Conservation (phyloP, 208 protist species). For the Trypanosoma vivax region DNA sequence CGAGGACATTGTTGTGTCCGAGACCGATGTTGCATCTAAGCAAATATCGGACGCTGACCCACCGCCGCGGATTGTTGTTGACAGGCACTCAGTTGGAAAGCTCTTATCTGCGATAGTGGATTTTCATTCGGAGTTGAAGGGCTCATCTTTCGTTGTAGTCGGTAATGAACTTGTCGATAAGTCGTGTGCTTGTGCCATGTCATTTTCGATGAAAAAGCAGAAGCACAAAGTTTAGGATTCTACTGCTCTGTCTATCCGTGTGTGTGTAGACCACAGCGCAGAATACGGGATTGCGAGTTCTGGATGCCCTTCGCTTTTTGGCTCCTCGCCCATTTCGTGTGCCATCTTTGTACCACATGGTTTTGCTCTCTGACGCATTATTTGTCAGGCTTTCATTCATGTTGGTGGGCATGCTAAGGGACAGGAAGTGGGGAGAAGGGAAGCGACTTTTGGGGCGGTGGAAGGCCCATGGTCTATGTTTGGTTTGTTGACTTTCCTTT, state of each 20-base stretch:
- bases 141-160: conserved; percentile 80
- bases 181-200: conserved; percentile 85
- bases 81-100: conserved; percentile 63
- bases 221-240: background rate
- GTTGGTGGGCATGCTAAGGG: too few species aligned
- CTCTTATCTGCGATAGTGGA: conserved; percentile 69
- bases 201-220: conserved; percentile 77
- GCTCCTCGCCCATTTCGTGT: too few species aligned
- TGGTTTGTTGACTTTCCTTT: too few species aligned
- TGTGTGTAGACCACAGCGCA: too few species aligned
- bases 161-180: conserved; percentile 87
- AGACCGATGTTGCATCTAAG: conserved; percentile 37
- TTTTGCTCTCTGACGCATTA: too few species aligned
- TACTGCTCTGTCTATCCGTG: background rate
- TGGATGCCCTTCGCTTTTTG: too few species aligned
- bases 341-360: too few species aligned
- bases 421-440: too few species aligned
- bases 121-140: conserved; percentile 87
- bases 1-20: conserved; percentile 61
- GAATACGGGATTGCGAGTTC: too few species aligned
- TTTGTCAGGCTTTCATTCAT: too few species aligned
- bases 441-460: too few species aligned
- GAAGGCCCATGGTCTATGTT: too few species aligned
- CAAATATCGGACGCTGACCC: conserved; percentile 24
- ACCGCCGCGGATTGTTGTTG: conserved; percentile 57